Evolutionary conservation across 1,284 basidiomycete genomes (phyloP).

Genomic region (Rhodotorula sp.): DNA sequence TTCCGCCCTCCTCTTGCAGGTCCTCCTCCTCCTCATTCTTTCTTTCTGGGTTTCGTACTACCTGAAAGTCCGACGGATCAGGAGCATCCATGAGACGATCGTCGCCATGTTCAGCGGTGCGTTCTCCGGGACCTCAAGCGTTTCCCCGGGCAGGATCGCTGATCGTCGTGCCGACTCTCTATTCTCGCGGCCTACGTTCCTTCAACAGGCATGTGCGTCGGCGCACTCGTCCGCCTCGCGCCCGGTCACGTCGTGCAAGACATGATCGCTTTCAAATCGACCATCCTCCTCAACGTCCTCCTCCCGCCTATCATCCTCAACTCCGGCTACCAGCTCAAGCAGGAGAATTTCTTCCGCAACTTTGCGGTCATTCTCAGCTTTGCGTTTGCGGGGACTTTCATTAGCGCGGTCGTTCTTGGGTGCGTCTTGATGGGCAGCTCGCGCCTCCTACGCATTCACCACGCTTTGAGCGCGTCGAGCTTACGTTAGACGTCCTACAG

Average conservation of each 20-base stretch:
- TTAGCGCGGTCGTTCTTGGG: constrained; percentile 95
- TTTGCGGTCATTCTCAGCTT: constrained; percentile 93
- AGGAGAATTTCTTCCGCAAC: constrained; percentile 97
- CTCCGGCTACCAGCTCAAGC: constrained; percentile 92
- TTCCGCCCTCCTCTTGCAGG: constrained; percentile 46
- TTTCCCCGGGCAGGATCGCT: too few species aligned
- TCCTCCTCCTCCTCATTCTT: constrained; percentile 87
- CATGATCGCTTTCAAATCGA: constrained; percentile 83
- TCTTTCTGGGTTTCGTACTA: constrained; percentile 97
- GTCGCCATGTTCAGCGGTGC: constrained; percentile 83
- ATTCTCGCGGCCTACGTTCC: too few species aligned
- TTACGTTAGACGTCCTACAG: constrained; percentile 53
- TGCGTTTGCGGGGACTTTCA: constrained; percentile 94
- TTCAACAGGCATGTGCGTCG: constrained; percentile 77
- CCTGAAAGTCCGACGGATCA: constrained; percentile 92
- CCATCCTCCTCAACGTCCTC: constrained; percentile 95
- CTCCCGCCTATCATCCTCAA: constrained; percentile 97
- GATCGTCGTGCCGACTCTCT: too few species aligned
- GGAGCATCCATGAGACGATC: constrained; percentile 93
- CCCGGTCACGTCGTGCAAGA: constrained; percentile 92
- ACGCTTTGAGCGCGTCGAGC: not conserved
- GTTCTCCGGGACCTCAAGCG: constrained; percentile 13
- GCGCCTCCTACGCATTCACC: not conserved
- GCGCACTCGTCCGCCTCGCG: constrained; percentile 80
- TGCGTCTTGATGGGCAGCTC: constrained; percentile 53